phyloP scores from a whole-genome alignment of 176 grass and related monocot genomes.

The Saccharum officinarum region DNA sequence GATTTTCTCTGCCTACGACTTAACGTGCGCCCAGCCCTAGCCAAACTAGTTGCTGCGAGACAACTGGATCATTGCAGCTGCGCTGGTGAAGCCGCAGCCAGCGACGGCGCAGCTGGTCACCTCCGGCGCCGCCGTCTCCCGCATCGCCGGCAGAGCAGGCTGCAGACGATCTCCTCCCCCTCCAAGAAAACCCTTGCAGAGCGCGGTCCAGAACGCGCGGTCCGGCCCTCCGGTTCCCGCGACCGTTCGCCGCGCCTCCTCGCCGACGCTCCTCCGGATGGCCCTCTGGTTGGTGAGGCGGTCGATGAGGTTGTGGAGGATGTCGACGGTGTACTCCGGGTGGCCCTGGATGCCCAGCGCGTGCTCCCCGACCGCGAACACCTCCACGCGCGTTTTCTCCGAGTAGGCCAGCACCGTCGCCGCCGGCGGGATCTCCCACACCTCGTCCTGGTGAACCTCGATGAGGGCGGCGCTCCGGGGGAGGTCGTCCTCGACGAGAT shows the following conservation, averaged over 20 bases:
- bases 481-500: not conserved
- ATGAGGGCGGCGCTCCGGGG: slow-evolving; percentile 36
- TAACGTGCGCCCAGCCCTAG: not conserved
- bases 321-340: slow-evolving; percentile 64
- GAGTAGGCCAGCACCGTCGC: slow-evolving; percentile 70
- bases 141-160: not conserved
- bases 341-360: slow-evolving; percentile 74
- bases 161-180: not conserved
- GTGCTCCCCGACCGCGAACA: slow-evolving; percentile 53
- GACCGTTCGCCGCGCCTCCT: slow-evolving; percentile 38
- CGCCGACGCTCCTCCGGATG: slow-evolving; percentile 35
- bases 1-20: not conserved
- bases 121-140: not conserved
- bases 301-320: slow-evolving; percentile 59
- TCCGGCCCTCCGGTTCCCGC: slow-evolving; percentile 40
- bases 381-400: slow-evolving; percentile 63
- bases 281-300: slow-evolving; percentile 28
- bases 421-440: slow-evolving; percentile 51
- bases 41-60: not conserved
- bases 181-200: slow-evolving; percentile 66
- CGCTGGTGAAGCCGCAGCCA: not conserved
- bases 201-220: slow-evolving; percentile 41
- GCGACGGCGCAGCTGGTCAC: not conserved
- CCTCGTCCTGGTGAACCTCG: slow-evolving; percentile 75
- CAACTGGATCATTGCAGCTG: not conserved